Evolutionary conservation across 805 yeast genomes (phyloP).

Genomic region (Pichia phayaonensis): DNA sequence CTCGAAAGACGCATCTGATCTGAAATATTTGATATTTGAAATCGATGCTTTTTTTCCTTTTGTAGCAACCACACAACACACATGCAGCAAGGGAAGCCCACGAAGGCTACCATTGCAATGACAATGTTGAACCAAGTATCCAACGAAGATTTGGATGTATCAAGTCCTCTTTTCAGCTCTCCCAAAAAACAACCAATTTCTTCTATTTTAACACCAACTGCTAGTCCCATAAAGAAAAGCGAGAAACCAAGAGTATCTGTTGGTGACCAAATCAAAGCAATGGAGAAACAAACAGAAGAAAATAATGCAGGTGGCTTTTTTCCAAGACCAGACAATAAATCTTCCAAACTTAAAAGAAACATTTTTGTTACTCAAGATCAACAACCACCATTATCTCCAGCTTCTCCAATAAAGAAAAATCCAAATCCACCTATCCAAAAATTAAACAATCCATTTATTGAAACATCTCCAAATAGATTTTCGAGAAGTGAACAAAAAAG

Average conservation of each 20-base stretch:
- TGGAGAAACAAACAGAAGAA: conserved; percentile 13
- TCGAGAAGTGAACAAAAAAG: conserved; percentile 24
- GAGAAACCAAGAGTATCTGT: conserved; percentile 24
- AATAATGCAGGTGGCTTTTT: conserved; percentile 21
- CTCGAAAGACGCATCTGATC: background rate
- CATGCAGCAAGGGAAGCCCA: background rate
- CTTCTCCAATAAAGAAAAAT: background rate
- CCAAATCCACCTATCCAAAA: background rate
- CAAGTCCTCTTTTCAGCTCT: background rate
- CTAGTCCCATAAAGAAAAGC: conserved; percentile 3
- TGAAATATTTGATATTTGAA: background rate
- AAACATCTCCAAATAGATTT: conserved; percentile 8
- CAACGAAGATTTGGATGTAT: background rate
- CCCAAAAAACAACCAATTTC: background rate
- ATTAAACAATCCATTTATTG: background rate
- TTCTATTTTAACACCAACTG: background rate
- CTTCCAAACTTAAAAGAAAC: background rate
- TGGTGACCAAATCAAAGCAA: conserved; percentile 20
- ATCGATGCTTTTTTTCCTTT: background rate
- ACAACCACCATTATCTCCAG: background rate
- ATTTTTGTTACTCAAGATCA: conserved; percentile 9
- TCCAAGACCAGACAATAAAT: conserved; percentile 18
- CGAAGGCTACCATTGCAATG: background rate
- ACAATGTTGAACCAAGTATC: background rate
- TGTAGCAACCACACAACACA: background rate